Evolutionary conservation across 2,329 filamentous ascomycete genomes (phyloP).

Genomic region (Calonectria multiphialidica): DNA sequence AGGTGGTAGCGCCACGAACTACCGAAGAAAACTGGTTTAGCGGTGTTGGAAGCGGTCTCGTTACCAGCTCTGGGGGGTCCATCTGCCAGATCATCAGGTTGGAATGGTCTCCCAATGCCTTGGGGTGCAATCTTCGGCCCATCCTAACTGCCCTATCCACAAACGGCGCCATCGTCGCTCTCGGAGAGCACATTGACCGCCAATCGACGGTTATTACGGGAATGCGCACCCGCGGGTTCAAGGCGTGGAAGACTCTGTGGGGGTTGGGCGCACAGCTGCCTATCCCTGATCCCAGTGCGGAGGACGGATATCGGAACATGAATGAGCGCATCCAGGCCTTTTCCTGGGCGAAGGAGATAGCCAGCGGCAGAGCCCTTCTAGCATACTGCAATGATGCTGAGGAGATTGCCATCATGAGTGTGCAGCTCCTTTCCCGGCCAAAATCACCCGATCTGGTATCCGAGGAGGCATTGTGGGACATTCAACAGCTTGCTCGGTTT

Average conservation of each 20-base stretch:
- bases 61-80: constrained; percentile 61
- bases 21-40: constrained; percentile 48
- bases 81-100: constrained; percentile 67
- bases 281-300: constrained; percentile 56
- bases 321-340: constrained; percentile 64
- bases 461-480: constrained; percentile 58
- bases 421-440: constrained; percentile 53
- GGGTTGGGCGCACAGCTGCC: constrained; percentile 65
- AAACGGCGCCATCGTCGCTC: constrained; percentile 61
- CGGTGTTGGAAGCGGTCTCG: constrained; percentile 59
- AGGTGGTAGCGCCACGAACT: constrained; percentile 42
- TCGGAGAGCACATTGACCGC: constrained; percentile 60
- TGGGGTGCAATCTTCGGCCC: constrained; percentile 67
- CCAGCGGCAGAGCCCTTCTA: constrained; percentile 57
- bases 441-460: constrained; percentile 31
- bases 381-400: constrained; percentile 64
- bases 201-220: constrained; percentile 44
- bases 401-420: constrained; percentile 64
- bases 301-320: constrained; percentile 48
- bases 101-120: constrained; percentile 69
- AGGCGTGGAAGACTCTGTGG: constrained; percentile 68
- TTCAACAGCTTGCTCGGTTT: constrained; percentile 65
- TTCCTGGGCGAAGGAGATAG: constrained; percentile 63
- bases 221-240: constrained; percentile 54
- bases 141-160: constrained; percentile 65